Evolutionary conservation across 345 rosid genomes (phyloP).

Genomic region (rapeseed (Brassica napus)): DNA sequence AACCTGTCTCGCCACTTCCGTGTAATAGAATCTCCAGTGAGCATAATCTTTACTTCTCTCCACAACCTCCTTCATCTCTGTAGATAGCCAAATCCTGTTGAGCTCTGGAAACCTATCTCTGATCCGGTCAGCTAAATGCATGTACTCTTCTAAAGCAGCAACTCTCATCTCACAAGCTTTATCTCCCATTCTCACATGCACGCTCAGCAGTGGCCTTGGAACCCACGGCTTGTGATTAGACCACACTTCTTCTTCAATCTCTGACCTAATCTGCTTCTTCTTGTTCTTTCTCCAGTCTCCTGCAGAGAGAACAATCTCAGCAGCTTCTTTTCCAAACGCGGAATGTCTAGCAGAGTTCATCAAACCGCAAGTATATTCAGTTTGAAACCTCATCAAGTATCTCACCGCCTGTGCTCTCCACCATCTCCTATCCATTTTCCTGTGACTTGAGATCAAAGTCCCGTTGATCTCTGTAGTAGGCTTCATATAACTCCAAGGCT

Average conservation of each 20-base stretch:
- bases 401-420: slow-evolving; percentile 97
- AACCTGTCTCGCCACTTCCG: slow-evolving; percentile 70
- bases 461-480: slow-evolving; percentile 96
- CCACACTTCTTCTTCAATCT: slow-evolving; percentile 79
- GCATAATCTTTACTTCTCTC: slow-evolving; percentile 53
- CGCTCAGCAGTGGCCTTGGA: slow-evolving; percentile 85
- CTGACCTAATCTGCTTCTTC: slow-evolving; percentile 43
- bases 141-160: slow-evolving; percentile 64
- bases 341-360: slow-evolving; percentile 77
- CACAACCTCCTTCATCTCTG: slow-evolving; percentile 90
- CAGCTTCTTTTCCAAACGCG: slow-evolving; percentile 86
- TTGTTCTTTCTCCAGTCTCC: slow-evolving; percentile 56
- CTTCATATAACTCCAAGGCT: slow-evolving; percentile 85
- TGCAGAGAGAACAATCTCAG: slow-evolving; percentile 55
- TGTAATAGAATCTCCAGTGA: slow-evolving; percentile 80
- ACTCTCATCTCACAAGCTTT: slow-evolving; percentile 95
- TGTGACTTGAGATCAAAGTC: slow-evolving; percentile 62
- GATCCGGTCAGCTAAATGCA: slow-evolving; percentile 65
- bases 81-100: slow-evolving; percentile 79
- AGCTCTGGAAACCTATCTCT: slow-evolving; percentile 69
- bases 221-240: slow-evolving; percentile 79
- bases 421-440: slow-evolving; percentile 92
- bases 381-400: slow-evolving; percentile 83
- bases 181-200: slow-evolving; percentile 99
- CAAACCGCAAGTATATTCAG: slow-evolving; percentile 75